phyloP scores from a whole-genome alignment of 495 filamentous ascomycete species.

The Talaromyces proteolyticus region DNA sequence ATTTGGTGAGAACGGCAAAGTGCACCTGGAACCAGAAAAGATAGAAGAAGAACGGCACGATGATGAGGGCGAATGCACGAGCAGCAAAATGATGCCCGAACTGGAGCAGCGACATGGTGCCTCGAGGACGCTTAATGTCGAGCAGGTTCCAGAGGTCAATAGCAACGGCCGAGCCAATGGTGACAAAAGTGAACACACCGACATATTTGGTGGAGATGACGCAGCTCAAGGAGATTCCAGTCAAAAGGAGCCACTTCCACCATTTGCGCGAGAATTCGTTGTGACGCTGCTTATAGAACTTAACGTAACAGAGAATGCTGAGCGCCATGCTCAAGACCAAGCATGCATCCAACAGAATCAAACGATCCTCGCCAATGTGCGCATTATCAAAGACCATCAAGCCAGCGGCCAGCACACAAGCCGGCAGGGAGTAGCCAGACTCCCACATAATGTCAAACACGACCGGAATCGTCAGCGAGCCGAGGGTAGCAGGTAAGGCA shows the following conservation, averaged over 20 bases:
- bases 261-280: conserved; percentile 87
- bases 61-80: conserved; percentile 72
- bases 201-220: conserved; percentile 99
- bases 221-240: conserved; percentile 88
- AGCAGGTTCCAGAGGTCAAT: conserved; percentile 95
- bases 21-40: conserved; percentile 99
- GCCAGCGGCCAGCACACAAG: conserved; percentile 78
- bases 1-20: conserved; percentile 81
- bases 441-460: conserved; percentile 99
- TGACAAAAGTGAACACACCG: conserved; percentile 93
- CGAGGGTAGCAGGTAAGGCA: conserved; percentile 86
- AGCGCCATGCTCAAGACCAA: conserved; percentile 94
- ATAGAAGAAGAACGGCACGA: conserved; percentile 95
- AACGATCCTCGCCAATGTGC: conserved; percentile 91
- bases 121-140: conserved; percentile 74
- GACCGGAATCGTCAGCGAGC: conserved; percentile 88
- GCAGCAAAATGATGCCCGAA: conserved; percentile 90
- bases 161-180: conserved; percentile 86
- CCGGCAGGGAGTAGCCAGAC: conserved; percentile 92
- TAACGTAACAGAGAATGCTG: conserved; percentile 87
- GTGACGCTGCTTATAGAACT: conserved; percentile 95
- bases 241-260: conserved; percentile 99
- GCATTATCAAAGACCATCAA: conserved; percentile 96
- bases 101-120: conserved; percentile 66
- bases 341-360: conserved; percentile 93